phyloP scores from a whole-genome alignment of 208 protist genomes.

The Crithidia mellificae region DNA sequence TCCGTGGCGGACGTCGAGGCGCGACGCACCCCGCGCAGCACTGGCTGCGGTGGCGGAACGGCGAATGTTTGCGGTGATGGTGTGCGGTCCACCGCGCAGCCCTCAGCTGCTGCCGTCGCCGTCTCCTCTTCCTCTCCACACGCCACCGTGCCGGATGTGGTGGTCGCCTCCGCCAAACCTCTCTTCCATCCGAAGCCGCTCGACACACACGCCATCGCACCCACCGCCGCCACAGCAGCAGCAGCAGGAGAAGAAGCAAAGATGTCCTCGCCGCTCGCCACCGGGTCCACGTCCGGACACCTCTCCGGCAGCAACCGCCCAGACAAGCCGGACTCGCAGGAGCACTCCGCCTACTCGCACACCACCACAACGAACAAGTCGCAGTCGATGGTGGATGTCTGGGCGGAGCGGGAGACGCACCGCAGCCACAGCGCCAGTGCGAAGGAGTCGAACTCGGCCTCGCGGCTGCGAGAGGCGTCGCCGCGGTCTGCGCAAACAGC shows the following conservation, averaged over 20 bases:
- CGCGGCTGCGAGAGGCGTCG: conserved; percentile 10
- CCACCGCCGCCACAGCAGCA: not conserved
- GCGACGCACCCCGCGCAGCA: not conserved
- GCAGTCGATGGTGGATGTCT: not conserved
- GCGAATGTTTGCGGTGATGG: too few relatives aligned
- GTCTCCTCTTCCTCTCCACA: too few relatives aligned
- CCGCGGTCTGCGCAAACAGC: conserved; percentile 13
- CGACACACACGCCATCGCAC: too few relatives aligned
- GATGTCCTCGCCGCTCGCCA: too few relatives aligned
- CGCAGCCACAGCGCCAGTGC: not conserved
- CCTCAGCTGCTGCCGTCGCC: too few relatives aligned
- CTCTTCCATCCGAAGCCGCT: too few relatives aligned
- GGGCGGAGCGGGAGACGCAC: not conserved
- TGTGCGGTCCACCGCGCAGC: too few relatives aligned
- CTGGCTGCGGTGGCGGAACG: too few relatives aligned
- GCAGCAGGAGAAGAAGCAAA: not conserved
- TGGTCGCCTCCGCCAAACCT: too few relatives aligned
- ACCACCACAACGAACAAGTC: not conserved
- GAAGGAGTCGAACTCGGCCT: not conserved
- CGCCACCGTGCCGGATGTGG: not conserved
- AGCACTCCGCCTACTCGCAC: conserved; percentile 9
- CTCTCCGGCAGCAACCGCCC: not conserved
- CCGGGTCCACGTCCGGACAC: not conserved
- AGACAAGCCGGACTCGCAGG: not conserved
- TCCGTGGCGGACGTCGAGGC: conserved; percentile 5